Evolutionary conservation across 495 filamentous ascomycete species (phyloP), one percentile per base, ranked within the genome.

Genomic region (Talaromyces borbonicus): DNA sequence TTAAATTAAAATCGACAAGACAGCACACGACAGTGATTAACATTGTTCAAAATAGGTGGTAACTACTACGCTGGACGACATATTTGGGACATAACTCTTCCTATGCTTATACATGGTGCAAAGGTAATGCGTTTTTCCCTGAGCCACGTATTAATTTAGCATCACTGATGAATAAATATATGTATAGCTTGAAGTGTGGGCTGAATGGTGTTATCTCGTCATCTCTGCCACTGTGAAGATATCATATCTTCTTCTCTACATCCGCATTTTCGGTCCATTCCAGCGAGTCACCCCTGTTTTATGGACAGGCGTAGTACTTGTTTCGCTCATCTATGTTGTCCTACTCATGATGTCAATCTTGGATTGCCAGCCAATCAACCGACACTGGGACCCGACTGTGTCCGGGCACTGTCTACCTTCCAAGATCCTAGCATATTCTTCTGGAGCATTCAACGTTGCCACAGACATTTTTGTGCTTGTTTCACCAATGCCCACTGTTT

Each of bases 331-430:
- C 18, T 38, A 38, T 12, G 35, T 38, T 12, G 35, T 38, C 16
- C 16, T 38, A 20, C 35, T 38, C 16, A 38, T 38, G 35, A 38
- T 38, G 35, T 38, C 35, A 12, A 38, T 38, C n/a, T 20, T 38
- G 8, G 35, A 38, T 38, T 38, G 35, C 22, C 35, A 38, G n/a
- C 35, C 35, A 20, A 38, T 38, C 12, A n/a, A 38, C 12, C 35
- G 16, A 20, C 35, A 38, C 16, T 38, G 35, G 35, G 35, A 38
- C 35, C 9, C 9, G 35, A 38, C 35, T 4, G 16, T 38, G 15
- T 7, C 11, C 35, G 35, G 35, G 22, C 16, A 38, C 19, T 38
- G 35, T 20, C 22, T 38, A 38, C 35, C 35, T 22, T 8, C 35
- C 11, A 22, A 11, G 35, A 20, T 38, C 14, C 35, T 38, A 16